Percentiles rank a stretch among this genome's conserved stretches.
phyloP scores from a whole-genome alignment of 2,329 filamentous ascomycete species.

The Penicillium sp. region DNA sequence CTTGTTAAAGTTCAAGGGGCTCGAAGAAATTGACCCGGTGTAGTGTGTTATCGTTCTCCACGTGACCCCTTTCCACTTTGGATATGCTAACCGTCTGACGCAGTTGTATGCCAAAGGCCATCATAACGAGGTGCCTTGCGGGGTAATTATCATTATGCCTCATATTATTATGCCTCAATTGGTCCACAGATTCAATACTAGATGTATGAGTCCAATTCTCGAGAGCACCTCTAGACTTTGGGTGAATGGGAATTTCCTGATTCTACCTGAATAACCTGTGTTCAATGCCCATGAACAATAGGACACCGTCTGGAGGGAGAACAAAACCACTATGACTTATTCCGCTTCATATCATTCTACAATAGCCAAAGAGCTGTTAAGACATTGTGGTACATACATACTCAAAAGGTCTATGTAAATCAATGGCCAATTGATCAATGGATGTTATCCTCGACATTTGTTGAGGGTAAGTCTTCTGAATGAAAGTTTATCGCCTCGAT shows the following conservation, averaged over 20 bases:
- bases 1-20: conserved; percentile 69
- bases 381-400: conserved; percentile 38
- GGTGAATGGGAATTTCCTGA: too few relatives aligned
- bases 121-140: conserved; percentile 57
- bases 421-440: conserved; percentile 1
- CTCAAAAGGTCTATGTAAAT: conserved; percentile 4
- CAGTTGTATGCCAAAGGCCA: conserved; percentile 68
- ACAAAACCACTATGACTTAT: conserved; percentile 48
- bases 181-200: conserved; percentile 7
- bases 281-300: conserved; percentile 50
- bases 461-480: too few relatives aligned
- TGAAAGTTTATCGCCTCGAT: too few relatives aligned
- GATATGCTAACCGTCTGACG: conserved; percentile 14
- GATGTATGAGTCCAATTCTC: too few relatives aligned
- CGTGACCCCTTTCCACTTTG: neutral
- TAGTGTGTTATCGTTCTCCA: conserved; percentile 58
- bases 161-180: conserved; percentile 5
- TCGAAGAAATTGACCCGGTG: conserved; percentile 78
- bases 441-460: neutral
- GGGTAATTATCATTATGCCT: conserved; percentile 26
- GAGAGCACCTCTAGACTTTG: too few relatives aligned
- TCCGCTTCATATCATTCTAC: conserved; percentile 39
- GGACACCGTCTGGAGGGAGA: conserved; percentile 67
- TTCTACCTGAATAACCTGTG: conserved; percentile 61
- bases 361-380: conserved; percentile 40